Conservation (phyloP, 2,329 filamentous ascomycete species). For the Diplocarpon rosae region DNA sequence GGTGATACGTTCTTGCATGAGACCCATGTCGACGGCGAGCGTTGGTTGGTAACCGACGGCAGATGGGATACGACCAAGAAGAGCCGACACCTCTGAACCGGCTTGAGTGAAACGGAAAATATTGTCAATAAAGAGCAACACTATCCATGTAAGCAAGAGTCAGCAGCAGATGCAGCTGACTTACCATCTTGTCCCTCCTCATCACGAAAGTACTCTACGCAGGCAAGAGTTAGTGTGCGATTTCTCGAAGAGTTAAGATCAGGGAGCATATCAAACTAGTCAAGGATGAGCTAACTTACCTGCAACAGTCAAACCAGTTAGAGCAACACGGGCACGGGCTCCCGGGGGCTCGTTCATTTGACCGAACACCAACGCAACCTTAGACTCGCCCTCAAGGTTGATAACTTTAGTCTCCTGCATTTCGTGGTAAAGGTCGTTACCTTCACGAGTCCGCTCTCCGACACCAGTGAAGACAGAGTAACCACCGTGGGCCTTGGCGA, state of each 20-base stretch:
- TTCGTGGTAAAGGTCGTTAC: slow-evolving; percentile 99
- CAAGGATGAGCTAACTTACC: not conserved
- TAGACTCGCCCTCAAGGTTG: slow-evolving; percentile 97
- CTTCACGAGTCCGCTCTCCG: slow-evolving; percentile 99
- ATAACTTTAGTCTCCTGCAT: slow-evolving; percentile 99
- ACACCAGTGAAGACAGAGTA: slow-evolving; percentile 99
- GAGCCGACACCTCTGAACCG: slow-evolving; percentile 98
- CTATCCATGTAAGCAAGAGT: too few relatives aligned
- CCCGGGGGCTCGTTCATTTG: slow-evolving; percentile 99
- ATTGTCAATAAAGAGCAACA: slow-evolving; percentile 99
- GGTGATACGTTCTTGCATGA: slow-evolving; percentile 99
- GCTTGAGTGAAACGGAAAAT: slow-evolving; percentile 99
- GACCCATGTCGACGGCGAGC: slow-evolving; percentile 97
- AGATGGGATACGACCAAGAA: slow-evolving; percentile 98
- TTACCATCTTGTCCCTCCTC: slow-evolving; percentile 66
- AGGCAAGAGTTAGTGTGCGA: slow-evolving; percentile 30
- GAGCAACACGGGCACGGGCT: slow-evolving; percentile 98
- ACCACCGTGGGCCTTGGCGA: slow-evolving; percentile 99
- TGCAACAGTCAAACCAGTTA: slow-evolving; percentile 53
- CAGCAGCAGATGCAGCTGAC: too few relatives aligned
- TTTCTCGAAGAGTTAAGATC: too few relatives aligned
- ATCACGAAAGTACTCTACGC: slow-evolving; percentile 73
- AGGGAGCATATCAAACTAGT: too few relatives aligned
- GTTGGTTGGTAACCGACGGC: slow-evolving; percentile 99
- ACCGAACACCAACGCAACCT: slow-evolving; percentile 98